Percentiles rank a stretch among this genome's conserved stretches.
phyloP scores from a whole-genome alignment of 495 filamentous ascomycete genomes.

The Immersiella caudata region DNA sequence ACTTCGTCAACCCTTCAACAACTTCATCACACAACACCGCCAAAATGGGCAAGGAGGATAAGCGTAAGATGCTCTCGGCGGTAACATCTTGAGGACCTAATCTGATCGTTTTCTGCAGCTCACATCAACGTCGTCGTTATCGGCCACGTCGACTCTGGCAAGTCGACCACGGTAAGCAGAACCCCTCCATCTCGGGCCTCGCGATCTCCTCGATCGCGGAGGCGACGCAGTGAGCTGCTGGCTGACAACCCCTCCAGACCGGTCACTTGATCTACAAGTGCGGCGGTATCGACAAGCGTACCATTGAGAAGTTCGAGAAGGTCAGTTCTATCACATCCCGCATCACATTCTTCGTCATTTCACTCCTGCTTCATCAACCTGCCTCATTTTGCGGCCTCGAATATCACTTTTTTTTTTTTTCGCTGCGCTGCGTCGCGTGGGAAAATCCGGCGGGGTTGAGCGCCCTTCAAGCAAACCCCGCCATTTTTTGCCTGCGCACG shows the following conservation, averaged over 20 bases:
- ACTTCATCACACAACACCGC: slow-evolving; percentile 23
- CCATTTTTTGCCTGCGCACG: not conserved
- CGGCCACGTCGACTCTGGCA: slow-evolving; percentile 96
- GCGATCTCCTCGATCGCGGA: slow-evolving; percentile 20
- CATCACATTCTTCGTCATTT: slow-evolving; percentile 27
- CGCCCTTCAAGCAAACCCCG: too few relatives aligned
- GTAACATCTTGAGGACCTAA: not conserved
- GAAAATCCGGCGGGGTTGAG: too few relatives aligned
- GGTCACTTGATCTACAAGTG: slow-evolving; percentile 99
- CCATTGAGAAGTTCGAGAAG: slow-evolving; percentile 99
- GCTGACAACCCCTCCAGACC: slow-evolving; percentile 35
- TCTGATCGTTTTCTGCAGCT: slow-evolving; percentile 48
- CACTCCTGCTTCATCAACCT: slow-evolving; percentile 12
- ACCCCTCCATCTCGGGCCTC: slow-evolving; percentile 30
- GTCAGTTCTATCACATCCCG: slow-evolving; percentile 51
- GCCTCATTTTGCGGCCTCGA: slow-evolving; percentile 17
- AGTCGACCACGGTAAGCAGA: slow-evolving; percentile 82
- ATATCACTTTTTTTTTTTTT: too few relatives aligned
- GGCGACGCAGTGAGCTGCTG: not conserved
- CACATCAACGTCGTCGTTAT: slow-evolving; percentile 96
- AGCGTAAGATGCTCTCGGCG: not conserved
- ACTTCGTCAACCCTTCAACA: slow-evolving; percentile 20
- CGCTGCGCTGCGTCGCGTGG: too few relatives aligned
- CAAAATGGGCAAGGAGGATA: slow-evolving; percentile 39
- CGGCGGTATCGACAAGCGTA: slow-evolving; percentile 99